These are phyloP conservation scores for Typha latifolia DNA, from an alignment of 176 grass and related monocot genomes.

Conservation along the genomic window DNA sequence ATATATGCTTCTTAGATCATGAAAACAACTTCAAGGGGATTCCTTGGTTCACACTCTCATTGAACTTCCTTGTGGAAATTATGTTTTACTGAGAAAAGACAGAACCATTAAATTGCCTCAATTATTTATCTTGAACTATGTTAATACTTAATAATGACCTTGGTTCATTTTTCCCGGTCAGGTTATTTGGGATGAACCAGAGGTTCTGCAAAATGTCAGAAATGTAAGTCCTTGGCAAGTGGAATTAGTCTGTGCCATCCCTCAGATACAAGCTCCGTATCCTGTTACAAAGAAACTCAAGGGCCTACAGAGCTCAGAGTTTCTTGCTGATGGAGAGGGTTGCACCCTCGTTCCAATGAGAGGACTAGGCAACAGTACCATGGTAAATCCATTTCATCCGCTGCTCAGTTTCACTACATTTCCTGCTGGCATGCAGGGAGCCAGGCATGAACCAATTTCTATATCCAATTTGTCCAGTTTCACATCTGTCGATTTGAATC, in stretches of 20 bases:
- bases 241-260: neutral
- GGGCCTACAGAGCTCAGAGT: neutral
- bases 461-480: neutral
- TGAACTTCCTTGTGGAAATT: too few species aligned
- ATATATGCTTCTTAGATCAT: too few species aligned
- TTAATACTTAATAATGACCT: too few species aligned
- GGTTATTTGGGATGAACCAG: constrained; percentile 17
- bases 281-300: neutral
- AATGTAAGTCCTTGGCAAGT: constrained; percentile 24
- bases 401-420: neutral
- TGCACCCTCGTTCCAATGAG: neutral
- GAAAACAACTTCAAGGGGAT: too few species aligned
- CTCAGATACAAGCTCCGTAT: neutral
- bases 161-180: neutral
- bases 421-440: constrained; percentile 32
- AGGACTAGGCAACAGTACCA: neutral
- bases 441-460: constrained; percentile 16
- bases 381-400: neutral
- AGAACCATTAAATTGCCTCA: too few species aligned
- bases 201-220: constrained; percentile 7
- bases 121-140: too few species aligned
- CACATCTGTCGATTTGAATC: neutral
- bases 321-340: neutral
- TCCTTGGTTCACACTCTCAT: too few species aligned
- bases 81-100: too few species aligned